These are phyloP conservation scores for Trichoderma oligosporum DNA, from an alignment of 2,329 filamentous ascomycete genomes.

Conservation along the genomic window DNA sequence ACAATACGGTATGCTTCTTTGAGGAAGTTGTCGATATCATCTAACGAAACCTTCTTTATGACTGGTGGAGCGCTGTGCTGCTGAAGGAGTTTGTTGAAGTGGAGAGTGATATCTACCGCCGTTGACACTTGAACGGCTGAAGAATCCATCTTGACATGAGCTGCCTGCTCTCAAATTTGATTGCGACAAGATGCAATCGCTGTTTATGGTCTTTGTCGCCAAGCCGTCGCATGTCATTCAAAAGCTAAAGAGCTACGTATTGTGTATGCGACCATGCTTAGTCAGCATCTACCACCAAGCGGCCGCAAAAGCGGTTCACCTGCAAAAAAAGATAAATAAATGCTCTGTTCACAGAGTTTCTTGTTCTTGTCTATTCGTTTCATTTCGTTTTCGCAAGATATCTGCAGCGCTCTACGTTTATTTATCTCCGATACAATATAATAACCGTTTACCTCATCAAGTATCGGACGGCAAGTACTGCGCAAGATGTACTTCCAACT, in stretches of 20 bases:
- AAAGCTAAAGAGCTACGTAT: constrained; percentile 16
- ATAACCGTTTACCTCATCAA: too few relatives aligned
- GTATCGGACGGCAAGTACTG: background rate
- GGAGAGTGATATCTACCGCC: constrained; percentile 61
- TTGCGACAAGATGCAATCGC: background rate
- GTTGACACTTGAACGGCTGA: constrained; percentile 10
- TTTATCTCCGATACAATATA: too few relatives aligned
- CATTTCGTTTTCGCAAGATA: background rate
- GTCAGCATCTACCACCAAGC: background rate
- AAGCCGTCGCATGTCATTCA: constrained; percentile 3
- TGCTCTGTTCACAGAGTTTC: too few relatives aligned
- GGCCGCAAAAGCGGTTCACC: too few relatives aligned
- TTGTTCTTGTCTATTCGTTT: too few relatives aligned
- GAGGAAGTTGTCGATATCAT: constrained; percentile 76
- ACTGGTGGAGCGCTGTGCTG: constrained; percentile 53
- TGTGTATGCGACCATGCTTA: background rate
- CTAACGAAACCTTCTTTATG: constrained; percentile 40
- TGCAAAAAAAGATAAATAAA: too few relatives aligned
- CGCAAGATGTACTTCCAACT: background rate
- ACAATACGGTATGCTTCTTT: constrained; percentile 75
- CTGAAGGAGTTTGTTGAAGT: constrained; percentile 66
- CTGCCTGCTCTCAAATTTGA: background rate
- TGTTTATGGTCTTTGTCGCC: background rate
- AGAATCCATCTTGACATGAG: background rate
- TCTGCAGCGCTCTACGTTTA: background rate